Evolutionary conservation across 2,329 filamentous ascomycete species (phyloP).

Genomic region (Botrytis fragariae): DNA sequence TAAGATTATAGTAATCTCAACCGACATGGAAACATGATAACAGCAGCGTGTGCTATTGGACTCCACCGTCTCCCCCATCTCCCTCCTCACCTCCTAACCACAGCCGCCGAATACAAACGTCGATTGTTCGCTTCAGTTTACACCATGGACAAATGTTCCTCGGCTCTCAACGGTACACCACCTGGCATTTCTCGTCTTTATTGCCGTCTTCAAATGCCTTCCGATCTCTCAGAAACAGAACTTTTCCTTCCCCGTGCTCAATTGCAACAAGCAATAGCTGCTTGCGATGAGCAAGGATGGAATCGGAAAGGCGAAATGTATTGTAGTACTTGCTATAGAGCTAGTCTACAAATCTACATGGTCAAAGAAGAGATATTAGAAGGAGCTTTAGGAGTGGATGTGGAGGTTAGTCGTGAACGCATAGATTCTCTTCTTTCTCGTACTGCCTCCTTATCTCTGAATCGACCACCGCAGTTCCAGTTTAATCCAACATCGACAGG

Average conservation of each 20-base stretch:
- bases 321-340: conserved; percentile 25
- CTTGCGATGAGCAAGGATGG: conserved; percentile 33
- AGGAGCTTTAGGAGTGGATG: conserved; percentile 33
- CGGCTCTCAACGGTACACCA: conserved; percentile 33
- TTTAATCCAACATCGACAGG: background rate
- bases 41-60: conserved; percentile 29
- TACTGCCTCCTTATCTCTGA: background rate
- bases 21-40: conserved; percentile 33
- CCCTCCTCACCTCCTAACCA: conserved; percentile 24
- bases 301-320: conserved; percentile 28
- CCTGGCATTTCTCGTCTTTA: conserved; percentile 31
- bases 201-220: conserved; percentile 29
- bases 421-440: conserved; percentile 23
- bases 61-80: conserved; percentile 33
- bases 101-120: conserved; percentile 34
- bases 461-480: background rate
- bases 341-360: conserved; percentile 17
- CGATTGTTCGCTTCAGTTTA: conserved; percentile 33
- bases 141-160: conserved; percentile 31
- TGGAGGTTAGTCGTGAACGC: conserved; percentile 5
- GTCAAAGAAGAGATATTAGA: conserved; percentile 37
- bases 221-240: conserved; percentile 33
- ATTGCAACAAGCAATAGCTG: background rate
- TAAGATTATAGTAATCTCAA: conserved; percentile 27
- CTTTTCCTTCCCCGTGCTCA: conserved; percentile 27